phyloP scores from a whole-genome alignment of 2,329 filamentous ascomycete species.

The Trichophyton simii region DNA sequence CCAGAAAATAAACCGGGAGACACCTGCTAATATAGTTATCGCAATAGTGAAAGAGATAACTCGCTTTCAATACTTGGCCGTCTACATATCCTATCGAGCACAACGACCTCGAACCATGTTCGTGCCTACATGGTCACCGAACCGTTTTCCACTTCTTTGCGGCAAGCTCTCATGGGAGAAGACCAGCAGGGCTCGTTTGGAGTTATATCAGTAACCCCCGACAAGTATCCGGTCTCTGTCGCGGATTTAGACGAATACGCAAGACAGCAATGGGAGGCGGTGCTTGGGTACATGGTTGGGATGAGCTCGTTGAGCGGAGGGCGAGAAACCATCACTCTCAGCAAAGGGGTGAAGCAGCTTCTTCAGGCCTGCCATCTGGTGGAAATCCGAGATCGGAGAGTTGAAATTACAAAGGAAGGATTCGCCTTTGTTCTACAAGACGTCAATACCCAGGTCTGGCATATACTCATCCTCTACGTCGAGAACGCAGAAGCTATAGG shows the following conservation, averaged over 20 bases:
- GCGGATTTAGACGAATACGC: constrained; percentile 74
- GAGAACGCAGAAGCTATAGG: constrained; percentile 63
- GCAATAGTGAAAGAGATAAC: constrained; percentile 61
- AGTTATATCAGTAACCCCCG: constrained; percentile 58
- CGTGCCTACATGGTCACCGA: constrained; percentile 64
- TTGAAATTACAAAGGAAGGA: constrained; percentile 79
- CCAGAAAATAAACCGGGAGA: neutral
- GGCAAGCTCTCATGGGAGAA: constrained; percentile 75
- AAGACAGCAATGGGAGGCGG: constrained; percentile 83
- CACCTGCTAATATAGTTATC: neutral
- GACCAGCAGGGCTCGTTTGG: constrained; percentile 82
- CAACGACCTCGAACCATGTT: constrained; percentile 46
- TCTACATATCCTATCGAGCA: constrained; percentile 72
- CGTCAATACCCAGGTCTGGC: constrained; percentile 95
- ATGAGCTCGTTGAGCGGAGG: constrained; percentile 37
- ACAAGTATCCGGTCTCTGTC: constrained; percentile 53
- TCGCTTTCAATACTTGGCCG: constrained; percentile 68
- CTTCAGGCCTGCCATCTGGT: constrained; percentile 72
- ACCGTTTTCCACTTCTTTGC: constrained; percentile 72
- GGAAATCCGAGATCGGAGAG: constrained; percentile 41
- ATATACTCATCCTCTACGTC: constrained; percentile 81
- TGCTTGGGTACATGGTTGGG: constrained; percentile 84
- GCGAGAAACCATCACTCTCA: constrained; percentile 42
- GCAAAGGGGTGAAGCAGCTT: constrained; percentile 70
- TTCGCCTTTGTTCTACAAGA: constrained; percentile 94